Conservation (phyloP, 2,329 filamentous ascomycete species). For the Xylariaceae sp. region DNA sequence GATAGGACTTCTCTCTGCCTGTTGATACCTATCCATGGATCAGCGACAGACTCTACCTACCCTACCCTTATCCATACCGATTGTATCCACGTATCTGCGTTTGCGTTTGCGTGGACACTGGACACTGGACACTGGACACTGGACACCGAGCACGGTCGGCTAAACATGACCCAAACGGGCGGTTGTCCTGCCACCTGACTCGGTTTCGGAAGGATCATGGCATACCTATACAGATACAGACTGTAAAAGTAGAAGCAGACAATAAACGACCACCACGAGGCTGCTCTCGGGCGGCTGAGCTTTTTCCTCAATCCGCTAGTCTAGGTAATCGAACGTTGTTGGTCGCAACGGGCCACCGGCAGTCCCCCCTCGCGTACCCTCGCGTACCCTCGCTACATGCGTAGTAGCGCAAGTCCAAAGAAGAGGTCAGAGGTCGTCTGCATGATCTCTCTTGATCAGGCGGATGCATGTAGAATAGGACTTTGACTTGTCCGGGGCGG, state of each 20-base stretch:
- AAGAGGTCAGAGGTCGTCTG: too few relatives aligned
- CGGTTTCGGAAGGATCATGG: slow-evolving; percentile 1
- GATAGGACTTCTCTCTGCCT: too few relatives aligned
- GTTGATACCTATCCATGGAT: slow-evolving; percentile 1
- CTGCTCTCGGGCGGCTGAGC: background rate
- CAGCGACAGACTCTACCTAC: slow-evolving; percentile 4
- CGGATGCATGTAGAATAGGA: too few relatives aligned
- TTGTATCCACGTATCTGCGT: background rate
- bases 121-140: background rate
- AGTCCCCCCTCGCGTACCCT: too few relatives aligned
- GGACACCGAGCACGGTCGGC: background rate
- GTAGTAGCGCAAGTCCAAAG: too few relatives aligned
- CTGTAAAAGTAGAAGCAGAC: background rate
- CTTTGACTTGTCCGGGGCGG: slow-evolving; percentile 1
- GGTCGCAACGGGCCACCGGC: background rate
- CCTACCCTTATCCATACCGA: background rate
- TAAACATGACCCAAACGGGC: slow-evolving; percentile 4
- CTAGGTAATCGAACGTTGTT: background rate
- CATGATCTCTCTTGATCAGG: too few relatives aligned
- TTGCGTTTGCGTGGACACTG: background rate
- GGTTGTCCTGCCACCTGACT: slow-evolving; percentile 4
- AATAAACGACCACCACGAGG: slow-evolving; percentile 8
- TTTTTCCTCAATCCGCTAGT: background rate
- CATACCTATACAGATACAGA: background rate
- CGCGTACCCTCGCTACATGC: too few relatives aligned